These are phyloP conservation scores for Tubosaeta sp. DNA, from an alignment of 768 basidiomycete species.

Conservation along the genomic window DNA sequence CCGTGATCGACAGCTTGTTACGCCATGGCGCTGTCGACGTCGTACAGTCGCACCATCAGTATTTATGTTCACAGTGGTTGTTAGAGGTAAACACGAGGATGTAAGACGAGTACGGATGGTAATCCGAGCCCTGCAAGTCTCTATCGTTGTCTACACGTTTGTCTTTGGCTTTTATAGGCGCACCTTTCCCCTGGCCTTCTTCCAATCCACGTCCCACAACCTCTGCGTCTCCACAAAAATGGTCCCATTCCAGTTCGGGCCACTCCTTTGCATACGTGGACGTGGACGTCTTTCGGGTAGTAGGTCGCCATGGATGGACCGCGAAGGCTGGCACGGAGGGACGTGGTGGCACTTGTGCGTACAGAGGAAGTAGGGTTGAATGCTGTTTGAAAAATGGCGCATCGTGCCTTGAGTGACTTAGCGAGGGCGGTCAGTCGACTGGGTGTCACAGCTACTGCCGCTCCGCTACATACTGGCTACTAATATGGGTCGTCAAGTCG, in stretches of 20 bases:
- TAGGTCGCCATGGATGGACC: slow-evolving; percentile 86
- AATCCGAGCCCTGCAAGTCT: too few species aligned
- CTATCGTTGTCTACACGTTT: slow-evolving; percentile 39
- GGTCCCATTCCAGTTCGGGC: slow-evolving; percentile 56
- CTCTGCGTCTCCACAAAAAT: slow-evolving; percentile 65
- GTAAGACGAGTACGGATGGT: too few species aligned
- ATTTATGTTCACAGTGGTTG: too few species aligned
- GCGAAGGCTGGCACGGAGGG: slow-evolving; percentile 74
- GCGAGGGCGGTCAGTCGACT: slow-evolving; percentile 48
- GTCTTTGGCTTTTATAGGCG: slow-evolving; percentile 74
- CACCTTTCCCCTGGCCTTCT: slow-evolving; percentile 77
- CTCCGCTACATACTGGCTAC: too few species aligned
- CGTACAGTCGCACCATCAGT: too few species aligned
- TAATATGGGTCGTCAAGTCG: too few species aligned
- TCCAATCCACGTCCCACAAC: slow-evolving; percentile 61
- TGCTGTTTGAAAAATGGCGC: slow-evolving; percentile 76
- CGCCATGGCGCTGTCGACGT: too few species aligned
- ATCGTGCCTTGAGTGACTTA: slow-evolving; percentile 56
- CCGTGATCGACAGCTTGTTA: too few species aligned
- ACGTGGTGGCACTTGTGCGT: slow-evolving; percentile 83
- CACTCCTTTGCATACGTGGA: slow-evolving; percentile 45
- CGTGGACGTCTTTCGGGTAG: slow-evolving; percentile 59
- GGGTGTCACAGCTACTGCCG: not conserved
- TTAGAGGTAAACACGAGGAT: too few species aligned
- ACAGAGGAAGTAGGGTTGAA: slow-evolving; percentile 75